phyloP scores from a whole-genome alignment of 2,329 filamentous ascomycete genomes.

The Hypomyces perniciosus region DNA sequence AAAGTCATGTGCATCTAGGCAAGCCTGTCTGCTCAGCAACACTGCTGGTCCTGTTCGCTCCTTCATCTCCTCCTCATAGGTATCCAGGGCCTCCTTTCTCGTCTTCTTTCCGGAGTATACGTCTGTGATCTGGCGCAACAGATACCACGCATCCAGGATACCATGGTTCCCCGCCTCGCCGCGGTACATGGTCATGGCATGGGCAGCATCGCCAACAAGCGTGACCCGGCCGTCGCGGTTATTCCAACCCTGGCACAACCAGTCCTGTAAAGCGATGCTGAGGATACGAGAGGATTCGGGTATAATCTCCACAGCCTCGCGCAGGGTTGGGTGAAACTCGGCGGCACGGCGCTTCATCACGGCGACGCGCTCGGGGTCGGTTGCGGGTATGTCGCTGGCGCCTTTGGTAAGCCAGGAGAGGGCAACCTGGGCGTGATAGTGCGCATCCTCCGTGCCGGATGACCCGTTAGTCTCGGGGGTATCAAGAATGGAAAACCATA shows the following conservation, averaged over 20 bases:
- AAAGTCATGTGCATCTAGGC: constrained; percentile 28
- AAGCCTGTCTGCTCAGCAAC: constrained; percentile 27
- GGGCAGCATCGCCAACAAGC: constrained; percentile 48
- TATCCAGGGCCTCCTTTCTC: constrained; percentile 17
- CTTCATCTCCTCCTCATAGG: constrained; percentile 28
- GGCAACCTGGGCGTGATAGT: constrained; percentile 39
- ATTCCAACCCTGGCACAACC: constrained; percentile 35
- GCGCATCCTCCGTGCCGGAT: constrained; percentile 23
- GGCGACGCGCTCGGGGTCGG: constrained; percentile 26
- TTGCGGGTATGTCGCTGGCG: constrained; percentile 27
- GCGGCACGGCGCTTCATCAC: constrained; percentile 35
- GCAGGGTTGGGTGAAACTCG: constrained; percentile 33
- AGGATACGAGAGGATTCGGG: constrained; percentile 33
- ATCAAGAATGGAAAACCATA: constrained; percentile 45
- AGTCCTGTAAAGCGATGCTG: constrained; percentile 32
- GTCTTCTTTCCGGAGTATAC: constrained; percentile 13
- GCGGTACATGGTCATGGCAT: constrained; percentile 53
- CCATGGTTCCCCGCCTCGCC: constrained; percentile 36
- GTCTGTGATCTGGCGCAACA: constrained; percentile 20
- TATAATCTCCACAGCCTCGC: constrained; percentile 36
- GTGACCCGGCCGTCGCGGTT: constrained; percentile 38
- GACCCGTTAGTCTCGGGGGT: constrained; percentile 33
- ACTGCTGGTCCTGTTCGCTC: constrained; percentile 24
- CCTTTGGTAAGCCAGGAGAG: constrained; percentile 39
- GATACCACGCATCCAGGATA: constrained; percentile 32